Conservation (phyloP, 495 filamentous ascomycete species). For the Chaetomidium leptoderma region DNA sequence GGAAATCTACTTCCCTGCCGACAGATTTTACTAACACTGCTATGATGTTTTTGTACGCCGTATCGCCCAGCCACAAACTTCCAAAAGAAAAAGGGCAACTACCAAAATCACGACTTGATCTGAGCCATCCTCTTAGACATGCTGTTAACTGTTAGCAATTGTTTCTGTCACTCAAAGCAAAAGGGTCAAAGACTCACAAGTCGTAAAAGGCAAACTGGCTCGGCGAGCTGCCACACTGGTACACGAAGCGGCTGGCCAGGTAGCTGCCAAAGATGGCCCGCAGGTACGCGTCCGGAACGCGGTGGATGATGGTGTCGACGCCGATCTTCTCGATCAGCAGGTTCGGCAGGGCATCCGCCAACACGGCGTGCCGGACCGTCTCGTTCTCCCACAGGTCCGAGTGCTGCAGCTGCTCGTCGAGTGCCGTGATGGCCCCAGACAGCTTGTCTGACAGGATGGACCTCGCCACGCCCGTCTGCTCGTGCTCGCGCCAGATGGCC, state of each 20-base stretch:
- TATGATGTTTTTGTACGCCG: constrained; percentile 1
- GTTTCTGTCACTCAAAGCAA: not conserved
- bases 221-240: constrained; percentile 84
- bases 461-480: constrained; percentile 69
- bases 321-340: constrained; percentile 85
- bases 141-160: constrained; percentile 34
- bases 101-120: constrained; percentile 20
- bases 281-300: constrained; percentile 90
- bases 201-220: constrained; percentile 98
- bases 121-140: constrained; percentile 49
- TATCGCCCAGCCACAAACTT: not conserved
- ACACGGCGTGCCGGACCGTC: constrained; percentile 67
- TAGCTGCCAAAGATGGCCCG: constrained; percentile 94
- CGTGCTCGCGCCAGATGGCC: constrained; percentile 92
- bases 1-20: no score
- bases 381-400: constrained; percentile 88
- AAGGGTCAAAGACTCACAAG: constrained; percentile 63
- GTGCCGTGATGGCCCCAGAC: constrained; percentile 82
- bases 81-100: no score
- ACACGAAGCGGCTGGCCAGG: constrained; percentile 91
- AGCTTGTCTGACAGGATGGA: constrained; percentile 86
- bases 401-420: constrained; percentile 91
- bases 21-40: constrained; percentile 3
- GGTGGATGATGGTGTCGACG: constrained; percentile 74
- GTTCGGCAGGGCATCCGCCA: constrained; percentile 81